A percentile compares a stretch with the other conserved stretches of the same genome.
phyloP scores from a whole-genome alignment of 2,329 filamentous ascomycete species.

The Fusarium sp. region DNA sequence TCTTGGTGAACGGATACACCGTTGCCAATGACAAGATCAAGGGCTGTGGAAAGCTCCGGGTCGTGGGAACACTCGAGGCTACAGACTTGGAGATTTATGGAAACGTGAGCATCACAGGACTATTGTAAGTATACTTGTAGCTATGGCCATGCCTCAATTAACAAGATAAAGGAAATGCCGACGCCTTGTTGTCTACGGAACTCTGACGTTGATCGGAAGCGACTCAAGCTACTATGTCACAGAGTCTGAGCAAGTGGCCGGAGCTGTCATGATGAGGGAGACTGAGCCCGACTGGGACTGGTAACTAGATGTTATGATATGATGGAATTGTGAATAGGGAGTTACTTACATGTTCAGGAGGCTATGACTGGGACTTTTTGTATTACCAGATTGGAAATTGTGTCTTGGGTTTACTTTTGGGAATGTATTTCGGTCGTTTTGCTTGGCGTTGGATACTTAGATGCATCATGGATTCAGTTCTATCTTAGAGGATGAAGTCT shows the following conservation, averaged over 20 bases:
- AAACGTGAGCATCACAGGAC: slow-evolving; percentile 54
- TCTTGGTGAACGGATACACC: slow-evolving; percentile 51
- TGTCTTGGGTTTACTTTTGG: not conserved
- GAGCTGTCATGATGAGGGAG: slow-evolving; percentile 53
- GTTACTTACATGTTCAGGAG: not conserved
- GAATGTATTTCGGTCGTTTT: not conserved
- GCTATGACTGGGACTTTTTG: not conserved
- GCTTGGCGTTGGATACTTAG: not conserved
- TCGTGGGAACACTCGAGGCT: slow-evolving; percentile 54
- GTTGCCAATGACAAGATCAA: slow-evolving; percentile 54
- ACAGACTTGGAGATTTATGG: slow-evolving; percentile 58
- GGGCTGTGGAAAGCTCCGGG: slow-evolving; percentile 55
- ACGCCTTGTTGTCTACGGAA: slow-evolving; percentile 55
- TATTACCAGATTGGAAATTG: not conserved
- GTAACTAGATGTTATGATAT: slow-evolving; percentile 15
- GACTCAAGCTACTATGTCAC: slow-evolving; percentile 54
- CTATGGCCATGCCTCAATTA: not conserved
- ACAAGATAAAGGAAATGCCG: slow-evolving; percentile 49
- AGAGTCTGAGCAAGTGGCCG: slow-evolving; percentile 53
- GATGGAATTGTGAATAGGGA: not conserved
- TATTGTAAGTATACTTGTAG: slow-evolving; percentile 46
- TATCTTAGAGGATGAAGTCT: not conserved
- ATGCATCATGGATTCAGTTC: not conserved
- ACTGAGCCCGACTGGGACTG: slow-evolving; percentile 53
- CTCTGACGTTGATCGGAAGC: slow-evolving; percentile 55